These are phyloP conservation scores for Leishmania aethiopica DNA, from an alignment of 208 protist species.

Conservation along the genomic window DNA sequence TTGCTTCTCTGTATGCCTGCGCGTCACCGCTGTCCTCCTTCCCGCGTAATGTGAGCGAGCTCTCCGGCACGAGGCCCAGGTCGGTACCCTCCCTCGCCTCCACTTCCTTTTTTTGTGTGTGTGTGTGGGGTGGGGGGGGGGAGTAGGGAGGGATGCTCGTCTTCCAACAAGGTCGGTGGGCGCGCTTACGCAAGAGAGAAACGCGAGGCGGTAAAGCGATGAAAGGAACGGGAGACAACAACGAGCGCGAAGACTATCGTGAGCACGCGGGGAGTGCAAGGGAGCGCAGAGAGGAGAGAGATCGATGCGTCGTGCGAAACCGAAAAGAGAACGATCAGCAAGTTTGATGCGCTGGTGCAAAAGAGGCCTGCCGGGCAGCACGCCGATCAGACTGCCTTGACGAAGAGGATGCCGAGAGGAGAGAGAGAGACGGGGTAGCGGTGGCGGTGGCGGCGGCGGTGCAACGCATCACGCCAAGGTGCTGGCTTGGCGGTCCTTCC, in stretches of 20 bases:
- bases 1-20: not conserved
- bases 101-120: not conserved
- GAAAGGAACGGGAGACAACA: not conserved
- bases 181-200: not conserved
- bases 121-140: not conserved
- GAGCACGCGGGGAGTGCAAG: not conserved
- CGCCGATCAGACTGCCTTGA: not conserved
- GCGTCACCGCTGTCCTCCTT: not conserved
- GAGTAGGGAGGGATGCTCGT: not conserved
- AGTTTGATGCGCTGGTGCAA: not conserved
- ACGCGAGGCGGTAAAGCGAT: not conserved
- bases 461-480: not conserved
- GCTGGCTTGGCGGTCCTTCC: not conserved
- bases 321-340: not conserved
- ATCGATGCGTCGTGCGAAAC: not conserved
- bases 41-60: not conserved
- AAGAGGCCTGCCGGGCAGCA: not conserved
- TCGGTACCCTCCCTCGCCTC: not conserved
- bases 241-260: not conserved
- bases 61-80: not conserved
- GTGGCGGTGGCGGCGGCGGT: not conserved
- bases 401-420: not conserved
- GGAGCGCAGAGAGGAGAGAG: not conserved
- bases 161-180: not conserved
- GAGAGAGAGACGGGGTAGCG: not conserved